These are phyloP conservation scores for Alternaria sp. DNA, from an alignment of 2,329 filamentous ascomycete genomes.

Conservation along the genomic window DNA sequence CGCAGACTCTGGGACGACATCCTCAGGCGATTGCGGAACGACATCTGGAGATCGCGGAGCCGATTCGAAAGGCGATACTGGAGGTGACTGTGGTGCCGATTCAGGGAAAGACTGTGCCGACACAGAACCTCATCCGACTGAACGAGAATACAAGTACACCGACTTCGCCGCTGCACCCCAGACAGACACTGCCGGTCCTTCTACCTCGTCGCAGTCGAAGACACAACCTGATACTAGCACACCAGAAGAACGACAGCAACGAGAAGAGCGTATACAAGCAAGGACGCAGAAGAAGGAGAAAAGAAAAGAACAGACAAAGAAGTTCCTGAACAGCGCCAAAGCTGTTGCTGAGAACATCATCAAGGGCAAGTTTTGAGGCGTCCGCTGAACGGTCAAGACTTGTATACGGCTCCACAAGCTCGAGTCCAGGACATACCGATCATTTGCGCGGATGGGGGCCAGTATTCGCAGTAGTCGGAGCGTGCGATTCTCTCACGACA, in stretches of 20 bases:
- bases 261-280: background rate
- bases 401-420: background rate
- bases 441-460: background rate
- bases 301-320: background rate
- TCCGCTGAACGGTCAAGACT: background rate
- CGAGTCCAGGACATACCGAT: background rate
- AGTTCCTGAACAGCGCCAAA: background rate
- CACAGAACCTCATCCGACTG: background rate
- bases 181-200: background rate
- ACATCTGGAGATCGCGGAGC: background rate
- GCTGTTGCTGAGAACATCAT: background rate
- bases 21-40: background rate
- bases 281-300: background rate
- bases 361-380: background rate
- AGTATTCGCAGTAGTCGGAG: constrained; percentile 6
- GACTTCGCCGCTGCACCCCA: background rate
- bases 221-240: background rate
- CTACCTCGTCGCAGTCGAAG: background rate
- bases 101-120: background rate
- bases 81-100: background rate
- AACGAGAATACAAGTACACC: background rate
- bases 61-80: background rate
- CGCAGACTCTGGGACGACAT: background rate
- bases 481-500: constrained; percentile 5
- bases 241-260: background rate